Evolutionary conservation across 148 eudicot genomes (phyloP).

Genomic region (Fagopyrum homotropicum): DNA sequence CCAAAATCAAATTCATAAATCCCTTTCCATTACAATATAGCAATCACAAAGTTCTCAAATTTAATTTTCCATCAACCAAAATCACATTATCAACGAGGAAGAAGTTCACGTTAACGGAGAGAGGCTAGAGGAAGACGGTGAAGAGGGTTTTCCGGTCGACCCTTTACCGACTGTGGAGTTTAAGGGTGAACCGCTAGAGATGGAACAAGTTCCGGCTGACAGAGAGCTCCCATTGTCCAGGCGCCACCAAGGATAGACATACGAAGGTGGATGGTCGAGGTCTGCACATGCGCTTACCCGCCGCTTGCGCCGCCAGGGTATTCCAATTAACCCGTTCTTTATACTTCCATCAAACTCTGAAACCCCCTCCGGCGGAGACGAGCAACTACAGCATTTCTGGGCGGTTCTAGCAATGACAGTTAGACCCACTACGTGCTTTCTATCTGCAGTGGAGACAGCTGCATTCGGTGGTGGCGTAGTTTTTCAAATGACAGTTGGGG

Average conservation of each 20-base stretch:
- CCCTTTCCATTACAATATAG: too few species aligned
- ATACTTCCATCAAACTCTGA: conserved; percentile 23
- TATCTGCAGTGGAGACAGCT: conserved; percentile 18
- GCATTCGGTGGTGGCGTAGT: conserved; percentile 4
- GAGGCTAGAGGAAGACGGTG: background rate
- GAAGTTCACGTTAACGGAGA: conserved; percentile 16
- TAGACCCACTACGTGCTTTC: conserved; percentile 33
- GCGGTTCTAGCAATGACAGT: conserved; percentile 48
- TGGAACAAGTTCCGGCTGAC: conserved; percentile 11
- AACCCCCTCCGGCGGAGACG: background rate
- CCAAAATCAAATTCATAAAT: too few species aligned
- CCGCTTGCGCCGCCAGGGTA: conserved; percentile 81
- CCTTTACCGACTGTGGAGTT: conserved; percentile 24
- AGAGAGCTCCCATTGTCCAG: background rate
- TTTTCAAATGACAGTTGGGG: conserved; percentile 6
- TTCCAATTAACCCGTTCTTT: conserved; percentile 61
- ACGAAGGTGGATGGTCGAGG: conserved; percentile 92
- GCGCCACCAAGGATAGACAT: conserved; percentile 45
- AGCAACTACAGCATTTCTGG: conserved; percentile 61
- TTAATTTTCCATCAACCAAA: background rate
- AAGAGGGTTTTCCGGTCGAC: conserved; percentile 21
- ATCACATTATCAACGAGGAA: conserved; percentile 14
- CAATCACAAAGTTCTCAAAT: too few species aligned
- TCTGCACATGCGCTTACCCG: conserved; percentile 78
- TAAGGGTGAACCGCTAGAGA: conserved; percentile 50